A percentile compares a stretch with the other conserved stretches of the same genome.
These are phyloP conservation scores for Cyclotella kingstonii DNA, from an alignment of 108 stramenopile species.

Conservation along the genomic window DNA sequence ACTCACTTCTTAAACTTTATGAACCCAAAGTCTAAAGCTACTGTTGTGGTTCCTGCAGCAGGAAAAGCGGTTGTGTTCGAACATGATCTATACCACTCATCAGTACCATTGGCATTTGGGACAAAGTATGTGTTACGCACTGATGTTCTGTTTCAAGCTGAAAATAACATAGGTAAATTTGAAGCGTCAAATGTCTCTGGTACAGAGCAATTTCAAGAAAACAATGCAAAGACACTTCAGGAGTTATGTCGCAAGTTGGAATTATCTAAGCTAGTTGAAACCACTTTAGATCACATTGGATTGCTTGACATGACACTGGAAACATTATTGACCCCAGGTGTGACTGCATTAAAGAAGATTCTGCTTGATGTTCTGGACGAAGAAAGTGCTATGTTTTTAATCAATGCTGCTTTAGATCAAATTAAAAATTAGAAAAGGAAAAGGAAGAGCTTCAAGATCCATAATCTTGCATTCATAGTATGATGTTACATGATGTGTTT, in stretches of 20 bases:
- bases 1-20: constrained; percentile 51
- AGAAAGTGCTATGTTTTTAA: constrained; percentile 1
- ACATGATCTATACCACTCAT: constrained; percentile 76
- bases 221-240: constrained; percentile 14
- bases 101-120: constrained; percentile 55
- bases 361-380: constrained; percentile 32
- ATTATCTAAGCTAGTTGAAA: constrained; percentile 10
- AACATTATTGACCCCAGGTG: constrained; percentile 34
- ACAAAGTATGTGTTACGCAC: constrained; percentile 77
- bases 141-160: constrained; percentile 63
- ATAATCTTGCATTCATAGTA: neutral
- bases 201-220: neutral
- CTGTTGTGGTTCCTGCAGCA: constrained; percentile 41
- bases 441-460: neutral
- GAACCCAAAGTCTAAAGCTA: neutral
- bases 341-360: constrained; percentile 22
- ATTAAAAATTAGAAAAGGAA: neutral
- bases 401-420: neutral
- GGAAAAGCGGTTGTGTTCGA: constrained; percentile 70
- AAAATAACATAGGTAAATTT: constrained; percentile 9
- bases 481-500: no score
- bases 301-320: constrained; percentile 36
- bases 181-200: constrained; percentile 9
- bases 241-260: constrained; percentile 35
- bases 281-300: constrained; percentile 26